Base-by-base conservation (phyloP, 208 protist species). In the Trypanosoma cruzi region DNA sequence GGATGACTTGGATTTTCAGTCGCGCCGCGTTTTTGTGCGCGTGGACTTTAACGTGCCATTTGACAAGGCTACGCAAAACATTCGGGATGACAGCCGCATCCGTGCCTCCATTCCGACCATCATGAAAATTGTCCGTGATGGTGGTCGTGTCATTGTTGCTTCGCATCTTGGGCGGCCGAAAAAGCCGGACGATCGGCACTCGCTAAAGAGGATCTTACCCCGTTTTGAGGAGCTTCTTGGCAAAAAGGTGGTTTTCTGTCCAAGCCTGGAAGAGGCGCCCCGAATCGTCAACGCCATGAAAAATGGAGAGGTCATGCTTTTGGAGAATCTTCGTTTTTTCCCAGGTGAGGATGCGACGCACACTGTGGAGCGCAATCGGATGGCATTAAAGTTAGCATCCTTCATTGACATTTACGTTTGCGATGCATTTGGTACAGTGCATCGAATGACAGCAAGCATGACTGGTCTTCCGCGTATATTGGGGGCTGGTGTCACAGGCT, bases 271-370 rank as follows among this genome's bases (percentile, higher is more conserved):
- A 50, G 61, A 83, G 14, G 88, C 88, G 13, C 79, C 61, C 36
- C 53, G 61, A 28, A 67, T 86, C 57, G 86, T 97, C 32, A 64
- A 87, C 20, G 73, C 79, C 64, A 85, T 96, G 89, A 75, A 87
- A 63, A 80, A 84, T 68, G 98, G 98, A 31, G 86, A 89, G 1
- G 82, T 99, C 36, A 84, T 99, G 72, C 84, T 99, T 8, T 86
- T 99, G 28, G 99, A 99, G 88, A 99, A 99, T 82, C 73, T 99
- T n/a, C 97, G 99, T 58, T 99, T 99, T 85, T 99, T 99, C 81
- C 63, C 89, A 53, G 99, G 99, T 62, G 99, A 99, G 80, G 98
- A 99, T 80, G 97, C 97, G 68, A 97, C 95, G 71, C 87, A 92
- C 29, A 75, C 72, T 11, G 46, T 63, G 1, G 54, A 94, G 42